phyloP scores from a whole-genome alignment of 169 alveolate species.

The Cyclospora cayetanensis region DNA sequence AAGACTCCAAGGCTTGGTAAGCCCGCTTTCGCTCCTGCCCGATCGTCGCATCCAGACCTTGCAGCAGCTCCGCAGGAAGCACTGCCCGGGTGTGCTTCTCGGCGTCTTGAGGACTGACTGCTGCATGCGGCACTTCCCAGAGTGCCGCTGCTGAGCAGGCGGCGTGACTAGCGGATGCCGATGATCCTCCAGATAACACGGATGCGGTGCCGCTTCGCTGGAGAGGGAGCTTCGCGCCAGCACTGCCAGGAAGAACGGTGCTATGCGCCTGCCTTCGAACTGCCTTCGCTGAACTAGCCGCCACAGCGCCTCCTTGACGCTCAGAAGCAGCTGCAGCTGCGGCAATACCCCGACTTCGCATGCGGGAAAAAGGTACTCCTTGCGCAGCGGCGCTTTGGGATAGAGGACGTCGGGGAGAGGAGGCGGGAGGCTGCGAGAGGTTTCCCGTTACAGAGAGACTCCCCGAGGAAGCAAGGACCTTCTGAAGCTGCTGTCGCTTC shows the following conservation, averaged over 20 bases:
- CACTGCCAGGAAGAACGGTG: background rate
- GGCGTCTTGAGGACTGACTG: conserved; percentile 54
- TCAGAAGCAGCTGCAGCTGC: background rate
- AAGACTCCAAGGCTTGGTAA: conserved; percentile 26
- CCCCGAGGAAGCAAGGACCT: conserved; percentile 19
- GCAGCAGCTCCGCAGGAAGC: conserved; percentile 43
- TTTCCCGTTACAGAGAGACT: background rate
- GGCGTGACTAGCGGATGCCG: background rate
- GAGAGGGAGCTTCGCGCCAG: conserved; percentile 12
- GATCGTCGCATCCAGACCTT: conserved; percentile 27
- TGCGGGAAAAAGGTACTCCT: conserved; percentile 18
- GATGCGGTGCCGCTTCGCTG: conserved; percentile 21
- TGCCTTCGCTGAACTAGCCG: background rate
- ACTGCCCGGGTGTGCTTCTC: conserved; percentile 20
- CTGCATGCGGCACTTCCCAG: conserved; percentile 65
- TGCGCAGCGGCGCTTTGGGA: background rate
- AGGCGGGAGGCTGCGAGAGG: background rate
- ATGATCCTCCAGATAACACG: background rate
- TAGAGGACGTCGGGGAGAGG: conserved; percentile 39
- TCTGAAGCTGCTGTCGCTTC: conserved; percentile 65
- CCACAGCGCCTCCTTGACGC: background rate
- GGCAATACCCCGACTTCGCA: conserved; percentile 36
- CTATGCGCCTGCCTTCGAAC: conserved; percentile 10
- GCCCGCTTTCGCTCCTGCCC: conserved; percentile 45
- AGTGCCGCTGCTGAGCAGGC: conserved; percentile 28